Base-by-base conservation (phyloP, 768 basidiomycete genomes). In the Mycena haematopus region DNA sequence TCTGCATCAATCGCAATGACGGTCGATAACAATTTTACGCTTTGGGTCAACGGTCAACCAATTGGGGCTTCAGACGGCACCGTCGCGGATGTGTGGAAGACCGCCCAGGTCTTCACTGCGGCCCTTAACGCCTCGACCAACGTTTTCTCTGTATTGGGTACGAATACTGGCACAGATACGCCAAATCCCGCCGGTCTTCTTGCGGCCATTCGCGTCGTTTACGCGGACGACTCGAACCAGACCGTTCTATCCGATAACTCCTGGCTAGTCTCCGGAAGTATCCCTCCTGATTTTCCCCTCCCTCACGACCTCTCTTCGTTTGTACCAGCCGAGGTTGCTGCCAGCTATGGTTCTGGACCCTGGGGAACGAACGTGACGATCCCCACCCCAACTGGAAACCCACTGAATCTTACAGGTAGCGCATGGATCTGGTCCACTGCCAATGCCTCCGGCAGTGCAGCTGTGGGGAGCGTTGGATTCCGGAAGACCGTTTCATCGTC, bases 41-140 rank as follows among this genome's bases (percentile, higher is more conserved):
- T 66, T 6, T 67, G 61, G 61, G 53, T 60, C 19, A 67, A 67
- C 40, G 58, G 50, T 8, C 65, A 67, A 33, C 53, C 62, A 1
- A 44, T 67, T 55, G 61, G 57, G 19, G 53, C 57, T 22, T 36
- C 64, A 10, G 54, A 27, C 9, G 22, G 24, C 33, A 46, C 36
- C 17, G 40, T n/a, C 1, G 46, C 11, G 19, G 45, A 19, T 1
- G n/a, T n/a, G n/a, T 67, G 57, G 54, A 2, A 58, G 56, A 49
- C 14, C 36, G 58, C 45, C 0, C 58, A 63, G 35, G 15, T 58
- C 22, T 19, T 63, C 38, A 50, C 22, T 5, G 58, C 58, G 6
- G 49, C 40, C 22, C 51, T 67, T 8, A 67, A 67, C 54, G 36
- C 58, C 15, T 52, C 65, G 6, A 19, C 49, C 3, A 67, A 67